Conservation (phyloP, 1,284 basidiomycete genomes). For the Cutaneotrichosporon cutaneum region DNA sequence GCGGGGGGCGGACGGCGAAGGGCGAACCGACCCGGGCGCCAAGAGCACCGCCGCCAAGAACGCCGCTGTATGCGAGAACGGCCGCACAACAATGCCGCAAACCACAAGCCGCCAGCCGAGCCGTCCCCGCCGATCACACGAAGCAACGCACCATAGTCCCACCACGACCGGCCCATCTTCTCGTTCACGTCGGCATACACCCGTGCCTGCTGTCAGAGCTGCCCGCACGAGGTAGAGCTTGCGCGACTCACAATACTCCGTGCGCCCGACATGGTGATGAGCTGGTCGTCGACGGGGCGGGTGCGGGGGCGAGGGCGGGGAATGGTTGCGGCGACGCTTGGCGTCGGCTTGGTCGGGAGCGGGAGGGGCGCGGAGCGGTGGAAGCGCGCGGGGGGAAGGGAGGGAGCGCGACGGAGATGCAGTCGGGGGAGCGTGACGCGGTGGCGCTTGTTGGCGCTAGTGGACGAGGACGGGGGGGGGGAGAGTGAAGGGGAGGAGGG, state of each 20-base stretch:
- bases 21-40: background rate
- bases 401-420: background rate
- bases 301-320: background rate
- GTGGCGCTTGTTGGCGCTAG: background rate
- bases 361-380: background rate
- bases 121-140: background rate
- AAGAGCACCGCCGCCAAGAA: background rate
- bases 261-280: slow-evolving; percentile 27
- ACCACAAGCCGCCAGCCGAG: too few relatives aligned
- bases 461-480: too few relatives aligned
- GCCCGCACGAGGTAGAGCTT: too few relatives aligned
- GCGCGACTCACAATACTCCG: slow-evolving; percentile 35
- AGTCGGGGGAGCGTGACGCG: background rate
- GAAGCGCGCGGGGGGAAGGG: background rate
- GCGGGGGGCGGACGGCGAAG: background rate
- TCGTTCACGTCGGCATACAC: slow-evolving; percentile 63
- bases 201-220: slow-evolving; percentile 49
- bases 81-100: background rate
- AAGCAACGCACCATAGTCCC: slow-evolving; percentile 60
- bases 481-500: too few relatives aligned
- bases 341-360: background rate
- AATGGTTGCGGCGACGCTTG: background rate
- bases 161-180: slow-evolving; percentile 60
- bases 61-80: too few relatives aligned
- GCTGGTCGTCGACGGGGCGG: slow-evolving; percentile 18